These are phyloP conservation scores for Anthostomella pinea DNA, from an alignment of 2,329 filamentous ascomycete genomes.

Conservation along the genomic window DNA sequence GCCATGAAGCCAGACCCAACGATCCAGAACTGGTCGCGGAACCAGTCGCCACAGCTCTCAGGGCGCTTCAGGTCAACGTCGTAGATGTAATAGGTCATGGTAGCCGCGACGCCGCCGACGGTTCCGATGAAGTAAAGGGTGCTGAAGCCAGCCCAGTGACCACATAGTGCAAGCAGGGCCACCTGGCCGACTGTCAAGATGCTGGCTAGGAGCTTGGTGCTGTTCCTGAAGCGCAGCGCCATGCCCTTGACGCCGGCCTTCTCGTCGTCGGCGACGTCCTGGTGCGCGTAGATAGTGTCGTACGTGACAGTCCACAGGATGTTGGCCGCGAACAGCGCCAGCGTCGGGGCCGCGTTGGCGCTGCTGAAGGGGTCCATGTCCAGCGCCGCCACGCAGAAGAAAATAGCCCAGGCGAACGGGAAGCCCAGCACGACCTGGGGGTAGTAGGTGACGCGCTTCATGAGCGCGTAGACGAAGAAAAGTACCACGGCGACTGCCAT, in stretches of 20 bases:
- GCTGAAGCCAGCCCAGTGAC: constrained; percentile 7
- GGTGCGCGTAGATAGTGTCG: constrained; percentile 21
- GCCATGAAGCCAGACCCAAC: constrained; percentile 9
- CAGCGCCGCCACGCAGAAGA: constrained; percentile 45
- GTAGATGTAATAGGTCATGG: constrained; percentile 15
- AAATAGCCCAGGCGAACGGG: constrained; percentile 48
- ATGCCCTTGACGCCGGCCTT: constrained; percentile 19
- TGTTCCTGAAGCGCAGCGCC: constrained; percentile 15
- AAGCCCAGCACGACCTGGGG: constrained; percentile 50
- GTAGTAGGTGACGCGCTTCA: constrained; percentile 51
- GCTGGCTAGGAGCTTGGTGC: constrained; percentile 6
- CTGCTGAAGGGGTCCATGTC: constrained; percentile 43
- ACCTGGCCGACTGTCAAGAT: constrained; percentile 7
- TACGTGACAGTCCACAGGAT: constrained; percentile 16
- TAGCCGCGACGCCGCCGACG: constrained; percentile 7
- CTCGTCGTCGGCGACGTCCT: constrained; percentile 18
- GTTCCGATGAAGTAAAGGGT: constrained; percentile 7
- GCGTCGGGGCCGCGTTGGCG: constrained; percentile 25
- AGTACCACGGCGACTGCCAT: constrained; percentile 37
- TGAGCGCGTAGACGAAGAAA: constrained; percentile 46
- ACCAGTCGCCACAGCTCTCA: constrained; percentile 13
- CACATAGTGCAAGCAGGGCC: constrained; percentile 8
- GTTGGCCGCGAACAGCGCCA: constrained; percentile 14
- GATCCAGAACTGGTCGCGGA: constrained; percentile 15
- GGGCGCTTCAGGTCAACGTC: constrained; percentile 9